Evolutionary conservation across 1,284 basidiomycete species (phyloP), one percentile per base, ranked within the genome.

Genomic region (Rhodotorula sp.): DNA sequence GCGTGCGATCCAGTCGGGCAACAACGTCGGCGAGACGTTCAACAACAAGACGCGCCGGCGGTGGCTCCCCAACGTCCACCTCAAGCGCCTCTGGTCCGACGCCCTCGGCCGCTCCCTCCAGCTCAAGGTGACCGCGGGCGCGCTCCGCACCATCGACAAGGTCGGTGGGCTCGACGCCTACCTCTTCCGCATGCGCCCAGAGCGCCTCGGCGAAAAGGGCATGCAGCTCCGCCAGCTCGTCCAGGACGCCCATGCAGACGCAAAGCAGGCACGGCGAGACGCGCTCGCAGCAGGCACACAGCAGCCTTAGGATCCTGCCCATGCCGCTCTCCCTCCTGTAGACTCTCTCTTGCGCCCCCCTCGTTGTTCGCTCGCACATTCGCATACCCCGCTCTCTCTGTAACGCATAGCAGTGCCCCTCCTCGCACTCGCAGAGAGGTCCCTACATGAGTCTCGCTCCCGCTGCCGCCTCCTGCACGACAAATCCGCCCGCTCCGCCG

Each of bases 11-110:
- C 89, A 88, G 77, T 89, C 88, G 75, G 93, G 93, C 52, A 94
- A 96, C 85, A 94, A 90, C 80, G 91, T 95, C 64, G 92, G 93
- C 0, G 90, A 92, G 45, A 77, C 70, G 82, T 96, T 93, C 34
- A 89, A 91, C 80, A 87, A 90, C 81, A 95, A 95, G 84, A 95
- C 94, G n/a, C 89, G 91, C 62, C 85, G 93, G 57, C 87, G 88
- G 57, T 97, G 93, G 93, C 84, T 91, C 42, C 91, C 93, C 41
- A 97, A 97, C 82, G 85, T 92, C 25, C 91, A 92, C 76, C 83
- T 83, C 69, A 91, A 92, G 80, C 86, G 87, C 4, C 77, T 93
- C 59, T 86, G 83, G 74, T 91, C 90, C 13, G 89, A 90, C 23
- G 81, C 87, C 3, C 81, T 93, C 55, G 86, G 85, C 45, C 80